A percentile compares a stretch with the other conserved stretches of the same genome.
These are phyloP conservation scores for Ogataea neopini DNA, from an alignment of 805 yeast species.

Conservation along the genomic window DNA sequence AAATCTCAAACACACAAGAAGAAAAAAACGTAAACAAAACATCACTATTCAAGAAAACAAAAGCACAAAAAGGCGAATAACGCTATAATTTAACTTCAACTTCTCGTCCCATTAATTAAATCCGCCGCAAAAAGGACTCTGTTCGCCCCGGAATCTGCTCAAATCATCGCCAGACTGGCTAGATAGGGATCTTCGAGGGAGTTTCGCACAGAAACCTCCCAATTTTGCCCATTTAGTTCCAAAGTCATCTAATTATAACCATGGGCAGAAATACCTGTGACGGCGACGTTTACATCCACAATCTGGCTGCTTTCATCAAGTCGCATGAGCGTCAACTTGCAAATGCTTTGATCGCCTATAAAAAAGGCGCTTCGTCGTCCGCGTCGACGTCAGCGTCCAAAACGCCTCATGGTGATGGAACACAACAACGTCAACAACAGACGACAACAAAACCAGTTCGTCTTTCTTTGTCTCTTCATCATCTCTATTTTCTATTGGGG, in stretches of 20 bases:
- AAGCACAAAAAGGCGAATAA: constrained; percentile 1
- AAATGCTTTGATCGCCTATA: constrained; percentile 56
- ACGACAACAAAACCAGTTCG: constrained; percentile 49
- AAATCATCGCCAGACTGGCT: constrained; percentile 6
- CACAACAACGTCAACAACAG: constrained; percentile 17
- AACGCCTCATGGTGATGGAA: constrained; percentile 7
- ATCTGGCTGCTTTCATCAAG: constrained; percentile 52
- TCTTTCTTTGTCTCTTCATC: constrained; percentile 61
- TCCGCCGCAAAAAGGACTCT: not conserved
- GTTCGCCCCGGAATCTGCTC: not conserved
- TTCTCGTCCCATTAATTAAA: not conserved
- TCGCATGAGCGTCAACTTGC: constrained; percentile 60
- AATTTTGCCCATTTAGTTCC: not conserved
- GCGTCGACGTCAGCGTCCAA: constrained; percentile 15
- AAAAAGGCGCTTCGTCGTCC: constrained; percentile 36
- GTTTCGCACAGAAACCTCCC: constrained; percentile 1
- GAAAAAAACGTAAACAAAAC: constrained; percentile 18
- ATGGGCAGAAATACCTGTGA: constrained; percentile 42
- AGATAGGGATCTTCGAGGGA: constrained; percentile 1
- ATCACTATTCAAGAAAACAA: constrained; percentile 6
- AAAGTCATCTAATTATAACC: not conserved
- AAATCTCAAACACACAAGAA: constrained; percentile 5
- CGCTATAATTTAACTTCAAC: not conserved
- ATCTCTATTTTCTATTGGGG: constrained; percentile 60
- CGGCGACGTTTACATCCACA: constrained; percentile 58